Conservation (phyloP, 148 eudicot species). For the Nepenthes gracilis region DNA sequence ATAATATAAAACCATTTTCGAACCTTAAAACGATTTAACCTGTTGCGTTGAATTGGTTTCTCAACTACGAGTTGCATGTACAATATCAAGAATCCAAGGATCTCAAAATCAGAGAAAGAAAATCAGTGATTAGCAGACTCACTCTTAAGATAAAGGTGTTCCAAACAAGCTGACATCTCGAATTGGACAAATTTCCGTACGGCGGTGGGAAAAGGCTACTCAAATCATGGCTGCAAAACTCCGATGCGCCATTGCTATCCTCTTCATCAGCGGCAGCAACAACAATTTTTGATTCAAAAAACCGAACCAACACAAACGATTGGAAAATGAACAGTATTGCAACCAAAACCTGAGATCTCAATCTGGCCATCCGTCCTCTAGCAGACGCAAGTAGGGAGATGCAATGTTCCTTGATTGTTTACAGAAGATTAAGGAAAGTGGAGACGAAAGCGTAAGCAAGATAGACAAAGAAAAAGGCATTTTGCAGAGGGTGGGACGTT, state of each 20-base stretch:
- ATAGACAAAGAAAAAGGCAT: not conserved
- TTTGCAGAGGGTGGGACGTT: constrained; percentile 14
- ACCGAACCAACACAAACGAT: constrained; percentile 1
- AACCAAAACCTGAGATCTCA: constrained; percentile 4
- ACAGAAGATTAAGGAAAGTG: not conserved
- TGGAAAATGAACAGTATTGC: not conserved
- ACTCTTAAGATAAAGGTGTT: constrained; percentile 68
- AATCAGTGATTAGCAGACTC: constrained; percentile 10
- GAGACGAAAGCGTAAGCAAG: not conserved
- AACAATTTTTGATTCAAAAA: not conserved
- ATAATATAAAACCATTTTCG: no score
- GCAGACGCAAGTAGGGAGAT: not conserved
- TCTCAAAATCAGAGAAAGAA: not conserved
- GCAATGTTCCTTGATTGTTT: not conserved
- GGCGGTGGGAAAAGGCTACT: constrained; percentile 79
- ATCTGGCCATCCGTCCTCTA: constrained; percentile 9
- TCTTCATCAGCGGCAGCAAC: constrained; percentile 10
- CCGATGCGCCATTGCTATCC: constrained; percentile 6
- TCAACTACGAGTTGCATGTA: no score
- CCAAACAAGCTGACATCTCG: constrained; percentile 68
- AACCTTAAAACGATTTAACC: no score
- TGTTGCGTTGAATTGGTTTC: no score
- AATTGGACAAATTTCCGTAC: constrained; percentile 47
- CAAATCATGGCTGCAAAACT: constrained; percentile 57
- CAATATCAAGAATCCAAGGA: not conserved